Base-by-base conservation (phyloP, 2,329 filamentous ascomycete genomes). In the Botrytis medusae region DNA sequence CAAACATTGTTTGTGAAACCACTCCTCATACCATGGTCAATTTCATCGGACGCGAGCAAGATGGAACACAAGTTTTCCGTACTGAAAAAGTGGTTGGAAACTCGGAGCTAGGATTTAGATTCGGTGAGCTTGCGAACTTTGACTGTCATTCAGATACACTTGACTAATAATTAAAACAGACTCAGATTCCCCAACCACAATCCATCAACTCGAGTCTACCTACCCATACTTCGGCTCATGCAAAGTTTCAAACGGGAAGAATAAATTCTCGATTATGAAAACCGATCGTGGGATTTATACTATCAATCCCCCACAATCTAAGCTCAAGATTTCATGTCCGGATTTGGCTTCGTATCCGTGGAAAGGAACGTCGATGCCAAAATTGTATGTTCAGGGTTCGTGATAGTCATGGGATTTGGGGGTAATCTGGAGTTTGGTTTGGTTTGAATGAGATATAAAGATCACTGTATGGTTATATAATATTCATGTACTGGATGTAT, bases 291-390 rank as follows among this genome's bases (percentile, higher is more conserved):
- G 65, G 1, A 69, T 69, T 18, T 57, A 69, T 16, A 42, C 34
- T 9, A 57, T 69, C 7, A 32, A 32, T 42, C 65, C 48, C 10
- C 65, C 65, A 32, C 65, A 69, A 44, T 25, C 65, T 9, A 42
- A 57, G n/a, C n/a, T 69, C 34, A 57, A 69, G 4, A 44, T 69
- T 32, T 44, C 18, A 7, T 69, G 65, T 69, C 48, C 65, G 9
- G 65, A 69, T 59, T 57, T 69, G 10, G 48, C 48, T 42, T 69
- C 65, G n/a, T 69, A 57, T 57, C 65, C 65, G 18, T 69, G 65
- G 65, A 69, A 57, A 48, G 65, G 65, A 12, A 32, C 65, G 20
- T 42, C 65, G 10, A 69, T 57, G n/a, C 65, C 65, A 37, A 69
- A 57, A 12, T 42, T 69, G 18, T 57, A 69, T 57, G 37, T 69